A percentile compares a stretch with the other conserved stretches of the same genome.
phyloP scores from a whole-genome alignment of 495 filamentous ascomycete species.

The Lepraria neglecta region DNA sequence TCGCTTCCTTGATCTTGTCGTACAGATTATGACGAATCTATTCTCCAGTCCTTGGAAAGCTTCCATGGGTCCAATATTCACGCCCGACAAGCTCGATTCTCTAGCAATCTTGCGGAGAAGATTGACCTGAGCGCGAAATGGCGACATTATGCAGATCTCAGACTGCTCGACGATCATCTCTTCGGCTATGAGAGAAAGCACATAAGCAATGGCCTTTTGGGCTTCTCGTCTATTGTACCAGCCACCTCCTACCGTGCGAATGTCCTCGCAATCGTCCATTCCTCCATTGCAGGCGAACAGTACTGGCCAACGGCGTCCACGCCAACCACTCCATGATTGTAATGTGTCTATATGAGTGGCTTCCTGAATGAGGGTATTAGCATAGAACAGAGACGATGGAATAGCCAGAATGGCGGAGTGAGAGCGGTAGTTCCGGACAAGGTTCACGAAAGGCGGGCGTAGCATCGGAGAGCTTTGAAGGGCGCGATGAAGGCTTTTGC shows the following conservation, averaged over 20 bases:
- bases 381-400: slow-evolving; percentile 48
- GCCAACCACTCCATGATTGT: slow-evolving; percentile 43
- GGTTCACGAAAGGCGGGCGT: slow-evolving; percentile 47
- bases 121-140: slow-evolving; percentile 49
- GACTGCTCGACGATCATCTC: slow-evolving; percentile 31
- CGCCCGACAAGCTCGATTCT: slow-evolving; percentile 31
- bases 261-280: slow-evolving; percentile 45
- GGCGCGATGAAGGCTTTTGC: slow-evolving; percentile 24
- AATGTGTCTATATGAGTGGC: slow-evolving; percentile 36
- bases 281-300: slow-evolving; percentile 43
- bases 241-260: slow-evolving; percentile 36
- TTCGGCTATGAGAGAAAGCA: slow-evolving; percentile 33
- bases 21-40: slow-evolving; percentile 50
- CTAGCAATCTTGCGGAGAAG: slow-evolving; percentile 38
- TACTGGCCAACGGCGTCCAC: slow-evolving; percentile 44
- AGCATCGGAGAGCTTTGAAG: slow-evolving; percentile 33
- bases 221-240: slow-evolving; percentile 50
- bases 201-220: slow-evolving; percentile 40
- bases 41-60: slow-evolving; percentile 53
- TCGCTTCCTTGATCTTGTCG: slow-evolving; percentile 42
- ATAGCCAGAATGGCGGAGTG: slow-evolving; percentile 51
- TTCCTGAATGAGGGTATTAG: slow-evolving; percentile 47
- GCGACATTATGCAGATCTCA: slow-evolving; percentile 50
- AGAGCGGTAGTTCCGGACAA: slow-evolving; percentile 54
- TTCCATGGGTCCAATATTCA: slow-evolving; percentile 53